Percentiles rank a stretch among this genome's conserved stretches.
Conservation (phyloP, 2,329 filamentous ascomycete genomes). For the Nannizziopsis arthrosporioides region DNA sequence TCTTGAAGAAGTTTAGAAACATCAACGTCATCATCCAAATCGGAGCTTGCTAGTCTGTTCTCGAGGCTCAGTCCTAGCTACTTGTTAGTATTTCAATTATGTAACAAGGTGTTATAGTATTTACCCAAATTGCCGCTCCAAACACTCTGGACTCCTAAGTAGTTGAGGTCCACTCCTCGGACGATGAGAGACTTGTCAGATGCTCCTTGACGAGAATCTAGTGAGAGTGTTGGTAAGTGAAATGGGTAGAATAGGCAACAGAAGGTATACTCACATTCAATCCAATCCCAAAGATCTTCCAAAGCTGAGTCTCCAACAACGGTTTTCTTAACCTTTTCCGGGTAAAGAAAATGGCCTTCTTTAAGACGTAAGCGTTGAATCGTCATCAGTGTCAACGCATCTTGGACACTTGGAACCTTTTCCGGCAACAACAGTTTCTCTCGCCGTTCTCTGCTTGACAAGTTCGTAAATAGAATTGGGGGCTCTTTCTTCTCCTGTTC, state of each 20-base stretch:
- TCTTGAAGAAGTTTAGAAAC: conserved; percentile 36
- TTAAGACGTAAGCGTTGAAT: conserved; percentile 40
- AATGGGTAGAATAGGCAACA: not conserved
- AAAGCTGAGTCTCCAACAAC: conserved; percentile 46
- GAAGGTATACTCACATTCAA: conserved; percentile 35
- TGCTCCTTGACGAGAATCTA: conserved; percentile 31
- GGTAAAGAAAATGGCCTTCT: conserved; percentile 45
- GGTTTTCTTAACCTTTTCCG: conserved; percentile 43
- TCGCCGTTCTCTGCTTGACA: conserved; percentile 31
- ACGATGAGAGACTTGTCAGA: conserved; percentile 44
- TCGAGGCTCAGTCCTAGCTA: conserved; percentile 25
- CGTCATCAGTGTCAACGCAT: conserved; percentile 32
- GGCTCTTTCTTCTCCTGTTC: not conserved
- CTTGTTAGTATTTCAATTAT: conserved; percentile 10
- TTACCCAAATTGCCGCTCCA: conserved; percentile 47
- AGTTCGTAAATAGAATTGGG: conserved; percentile 12
- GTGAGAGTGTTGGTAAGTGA: conserved; percentile 13
- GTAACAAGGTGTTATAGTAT: not conserved
- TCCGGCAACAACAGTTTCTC: conserved; percentile 27
- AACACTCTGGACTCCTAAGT: conserved; percentile 47
- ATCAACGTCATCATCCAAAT: conserved; percentile 19
- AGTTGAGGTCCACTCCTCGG: conserved; percentile 48
- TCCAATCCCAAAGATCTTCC: conserved; percentile 48
- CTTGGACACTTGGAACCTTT: conserved; percentile 25
- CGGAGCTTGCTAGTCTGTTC: conserved; percentile 23